Conservation (phyloP, 2,329 filamentous ascomycete species). For the Calonectria hawksworthii region DNA sequence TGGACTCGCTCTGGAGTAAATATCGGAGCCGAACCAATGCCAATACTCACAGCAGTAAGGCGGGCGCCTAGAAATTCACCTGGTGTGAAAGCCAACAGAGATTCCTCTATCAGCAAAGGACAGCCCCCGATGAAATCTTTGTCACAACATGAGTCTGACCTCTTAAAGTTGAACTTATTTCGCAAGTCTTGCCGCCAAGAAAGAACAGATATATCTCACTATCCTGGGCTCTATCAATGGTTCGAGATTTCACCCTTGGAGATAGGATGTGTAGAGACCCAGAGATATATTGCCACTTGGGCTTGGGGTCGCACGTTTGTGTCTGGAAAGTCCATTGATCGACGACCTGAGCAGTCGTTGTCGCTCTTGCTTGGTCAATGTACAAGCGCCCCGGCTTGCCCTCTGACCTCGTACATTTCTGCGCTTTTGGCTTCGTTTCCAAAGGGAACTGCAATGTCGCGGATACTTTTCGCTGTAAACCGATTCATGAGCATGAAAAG, state of each 20-base stretch:
- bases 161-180: background rate
- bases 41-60: slow-evolving; percentile 38
- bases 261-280: slow-evolving; percentile 35
- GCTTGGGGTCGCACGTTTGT: slow-evolving; percentile 41
- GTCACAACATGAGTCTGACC: slow-evolving; percentile 20
- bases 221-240: slow-evolving; percentile 37
- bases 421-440: slow-evolving; percentile 32
- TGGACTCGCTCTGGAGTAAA: slow-evolving; percentile 37
- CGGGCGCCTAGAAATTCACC: slow-evolving; percentile 33
- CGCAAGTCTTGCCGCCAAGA: background rate
- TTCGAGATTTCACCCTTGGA: slow-evolving; percentile 42
- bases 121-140: slow-evolving; percentile 21
- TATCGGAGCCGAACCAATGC: slow-evolving; percentile 35
- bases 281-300: slow-evolving; percentile 40
- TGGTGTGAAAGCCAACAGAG: slow-evolving; percentile 25
- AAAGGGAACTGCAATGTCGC: slow-evolving; percentile 34
- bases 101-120: slow-evolving; percentile 15
- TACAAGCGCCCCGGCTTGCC: slow-evolving; percentile 38
- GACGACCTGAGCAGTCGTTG: slow-evolving; percentile 38
- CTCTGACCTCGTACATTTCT: slow-evolving; percentile 37
- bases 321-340: slow-evolving; percentile 36
- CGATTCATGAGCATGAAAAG: slow-evolving; percentile 28
- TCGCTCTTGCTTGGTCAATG: slow-evolving; percentile 37
- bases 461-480: slow-evolving; percentile 22
- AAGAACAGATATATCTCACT: background rate